Conservation (phyloP, 2,329 filamentous ascomycete species). For the Fusarium sp. region DNA sequence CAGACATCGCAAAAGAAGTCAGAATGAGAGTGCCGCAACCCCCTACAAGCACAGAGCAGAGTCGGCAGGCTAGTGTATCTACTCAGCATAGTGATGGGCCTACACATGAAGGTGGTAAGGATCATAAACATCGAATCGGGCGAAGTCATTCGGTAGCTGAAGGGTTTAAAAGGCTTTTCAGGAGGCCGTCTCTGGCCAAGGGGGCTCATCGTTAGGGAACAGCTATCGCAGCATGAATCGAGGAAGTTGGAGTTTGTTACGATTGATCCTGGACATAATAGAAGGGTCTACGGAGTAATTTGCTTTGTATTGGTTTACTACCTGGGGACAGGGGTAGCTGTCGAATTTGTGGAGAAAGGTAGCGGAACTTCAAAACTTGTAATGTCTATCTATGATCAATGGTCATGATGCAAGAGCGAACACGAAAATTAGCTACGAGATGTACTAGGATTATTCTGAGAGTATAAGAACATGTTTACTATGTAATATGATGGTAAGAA, state of each 20-base stretch:
- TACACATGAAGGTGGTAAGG: conserved; percentile 13
- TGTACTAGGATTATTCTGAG: background rate
- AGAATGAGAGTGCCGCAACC: conserved; percentile 19
- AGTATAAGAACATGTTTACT: background rate
- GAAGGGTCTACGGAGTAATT: background rate
- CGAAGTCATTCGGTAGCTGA: conserved; percentile 54
- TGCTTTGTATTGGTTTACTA: background rate
- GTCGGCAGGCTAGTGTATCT: conserved; percentile 18
- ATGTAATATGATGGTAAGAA: background rate
- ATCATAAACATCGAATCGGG: conserved; percentile 30
- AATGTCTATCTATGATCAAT: conserved; percentile 4
- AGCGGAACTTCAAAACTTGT: conserved; percentile 9
- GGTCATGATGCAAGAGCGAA: conserved; percentile 3
- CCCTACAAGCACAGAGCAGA: conserved; percentile 3
- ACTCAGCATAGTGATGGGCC: conserved; percentile 12
- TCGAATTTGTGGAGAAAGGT: conserved; percentile 3
- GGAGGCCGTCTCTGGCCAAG: conserved; percentile 47
- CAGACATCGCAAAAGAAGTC: background rate
- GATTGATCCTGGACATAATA: background rate
- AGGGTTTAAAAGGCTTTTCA: conserved; percentile 57
- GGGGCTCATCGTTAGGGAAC: conserved; percentile 1
- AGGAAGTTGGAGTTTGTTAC: background rate
- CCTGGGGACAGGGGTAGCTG: background rate
- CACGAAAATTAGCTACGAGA: conserved; percentile 3
- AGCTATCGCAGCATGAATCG: background rate